Evolutionary conservation across 2,329 filamentous ascomycete genomes (phyloP).

Genomic region (Penicillium occitanis): DNA sequence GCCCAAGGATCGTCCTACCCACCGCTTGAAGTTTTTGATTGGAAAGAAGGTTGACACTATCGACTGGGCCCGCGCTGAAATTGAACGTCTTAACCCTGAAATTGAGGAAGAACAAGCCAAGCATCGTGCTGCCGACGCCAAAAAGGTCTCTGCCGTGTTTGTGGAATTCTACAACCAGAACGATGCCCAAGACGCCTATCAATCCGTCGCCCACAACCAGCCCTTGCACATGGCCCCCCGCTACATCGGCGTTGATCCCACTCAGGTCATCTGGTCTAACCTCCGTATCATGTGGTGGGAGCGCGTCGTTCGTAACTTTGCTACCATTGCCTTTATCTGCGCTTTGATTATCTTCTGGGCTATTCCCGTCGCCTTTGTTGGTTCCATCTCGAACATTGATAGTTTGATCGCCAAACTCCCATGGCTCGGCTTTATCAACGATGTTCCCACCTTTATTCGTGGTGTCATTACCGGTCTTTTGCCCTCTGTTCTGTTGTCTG

Average conservation of each 20-base stretch:
- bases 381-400: slow-evolving; percentile 79
- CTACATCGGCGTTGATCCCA: slow-evolving; percentile 78
- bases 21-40: slow-evolving; percentile 68
- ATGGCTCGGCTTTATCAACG: slow-evolving; percentile 72
- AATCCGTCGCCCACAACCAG: slow-evolving; percentile 82
- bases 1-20: slow-evolving; percentile 71
- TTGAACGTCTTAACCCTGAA: slow-evolving; percentile 71
- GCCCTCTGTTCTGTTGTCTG: slow-evolving; percentile 72
- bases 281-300: slow-evolving; percentile 86
- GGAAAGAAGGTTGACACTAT: slow-evolving; percentile 94
- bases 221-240: slow-evolving; percentile 83
- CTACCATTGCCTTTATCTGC: slow-evolving; percentile 69
- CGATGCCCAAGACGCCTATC: slow-evolving; percentile 81
- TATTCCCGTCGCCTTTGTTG: slow-evolving; percentile 74
- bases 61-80: slow-evolving; percentile 77
- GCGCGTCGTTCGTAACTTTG: slow-evolving; percentile 68
- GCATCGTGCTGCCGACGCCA: slow-evolving; percentile 64
- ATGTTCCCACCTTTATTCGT: slow-evolving; percentile 68
- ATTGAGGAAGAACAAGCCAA: slow-evolving; percentile 67
- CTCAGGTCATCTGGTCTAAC: slow-evolving; percentile 82
- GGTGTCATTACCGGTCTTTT: slow-evolving; percentile 84
- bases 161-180: slow-evolving; percentile 83
- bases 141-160: slow-evolving; percentile 75
- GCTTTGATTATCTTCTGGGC: slow-evolving; percentile 86
- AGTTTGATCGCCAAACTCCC: slow-evolving; percentile 62